Evolutionary conservation across 768 basidiomycete species (phyloP), one percentile per base, ranked within the genome.

Genomic region (Phanerochaete carnosa): DNA sequence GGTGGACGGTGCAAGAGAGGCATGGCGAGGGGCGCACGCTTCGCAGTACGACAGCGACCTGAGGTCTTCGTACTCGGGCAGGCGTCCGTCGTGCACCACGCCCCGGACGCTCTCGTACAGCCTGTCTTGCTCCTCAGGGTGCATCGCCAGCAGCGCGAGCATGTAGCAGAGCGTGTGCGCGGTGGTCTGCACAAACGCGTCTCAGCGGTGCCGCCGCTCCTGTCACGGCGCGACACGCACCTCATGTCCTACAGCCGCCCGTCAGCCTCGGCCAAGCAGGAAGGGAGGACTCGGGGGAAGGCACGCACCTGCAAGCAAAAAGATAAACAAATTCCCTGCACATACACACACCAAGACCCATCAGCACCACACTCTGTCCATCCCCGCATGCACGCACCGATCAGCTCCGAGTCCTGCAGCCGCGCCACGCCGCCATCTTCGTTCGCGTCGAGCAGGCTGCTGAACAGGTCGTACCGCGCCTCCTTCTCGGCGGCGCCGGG

Each of bases 391-490:
- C 6, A 73, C 73, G 3, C 84, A 68, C 63, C 84, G 83, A 19
- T 66, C 68, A 46, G 83, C 80, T 73, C 50, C 82, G 64, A 61
- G 71, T 74, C n/a, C 46, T 11, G 33, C n/a, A 66, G 58, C 16
- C 65, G 63, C 3, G 61, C 68, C 25, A 71, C 65, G 1, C 49
- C 37, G 7, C 65, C 65, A 23, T 73, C 72, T 57, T 78, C 76
- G 66, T 80, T 85, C 7, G 82, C 81, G 61, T 77, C 76, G 35
- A 86, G 69, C 23, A 86, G 73, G 64, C 76, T 80, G 64, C 73
- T 80, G 65, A 87, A 81, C 16, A 86, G 70, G 69, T 87, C 84
- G 57, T 80, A 68, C 35, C 76, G 75, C 60, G 77, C 75, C 55
- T 71, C 75, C 56, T 77, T 76, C 55, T 69, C 70, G 57, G 69